Conservation (phyloP, 2,329 filamentous ascomycete species). For the Malbranchea zuffiana region DNA sequence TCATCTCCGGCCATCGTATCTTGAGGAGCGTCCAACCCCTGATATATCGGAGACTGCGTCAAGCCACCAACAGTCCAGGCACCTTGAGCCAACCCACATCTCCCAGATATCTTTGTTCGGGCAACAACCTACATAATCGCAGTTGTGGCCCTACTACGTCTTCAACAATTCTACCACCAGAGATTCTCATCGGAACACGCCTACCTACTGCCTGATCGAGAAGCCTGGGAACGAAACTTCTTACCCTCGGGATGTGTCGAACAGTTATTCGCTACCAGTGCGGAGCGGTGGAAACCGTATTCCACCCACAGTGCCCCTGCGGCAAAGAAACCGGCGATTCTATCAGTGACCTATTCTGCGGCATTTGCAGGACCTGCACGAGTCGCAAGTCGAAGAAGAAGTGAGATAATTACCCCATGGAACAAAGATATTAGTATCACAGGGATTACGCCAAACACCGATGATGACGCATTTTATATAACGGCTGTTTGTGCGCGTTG, state of each 20-base stretch:
- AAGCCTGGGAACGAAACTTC: too few species aligned
- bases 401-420: neutral
- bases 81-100: neutral
- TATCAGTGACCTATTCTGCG: constrained; percentile 13
- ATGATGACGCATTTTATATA: too few species aligned
- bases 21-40: too few species aligned
- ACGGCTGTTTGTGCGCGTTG: too few species aligned
- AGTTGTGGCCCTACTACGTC: too few species aligned
- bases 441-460: too few species aligned
- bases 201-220: too few species aligned
- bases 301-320: constrained; percentile 13
- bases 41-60: too few species aligned
- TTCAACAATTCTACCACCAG: too few species aligned
- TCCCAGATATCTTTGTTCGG: neutral
- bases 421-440: too few species aligned
- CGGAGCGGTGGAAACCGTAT: constrained; percentile 16
- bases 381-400: neutral
- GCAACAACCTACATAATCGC: neutral
- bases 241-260: constrained; percentile 18
- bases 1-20: too few species aligned
- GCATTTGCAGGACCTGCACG: constrained; percentile 15
- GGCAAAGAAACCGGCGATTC: constrained; percentile 9
- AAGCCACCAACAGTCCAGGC: neutral
- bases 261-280: constrained; percentile 15
- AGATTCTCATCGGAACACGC: too few species aligned